Evolutionary conservation across 2,329 filamentous ascomycete genomes (phyloP).

Genomic region (Truncatella angustata): DNA sequence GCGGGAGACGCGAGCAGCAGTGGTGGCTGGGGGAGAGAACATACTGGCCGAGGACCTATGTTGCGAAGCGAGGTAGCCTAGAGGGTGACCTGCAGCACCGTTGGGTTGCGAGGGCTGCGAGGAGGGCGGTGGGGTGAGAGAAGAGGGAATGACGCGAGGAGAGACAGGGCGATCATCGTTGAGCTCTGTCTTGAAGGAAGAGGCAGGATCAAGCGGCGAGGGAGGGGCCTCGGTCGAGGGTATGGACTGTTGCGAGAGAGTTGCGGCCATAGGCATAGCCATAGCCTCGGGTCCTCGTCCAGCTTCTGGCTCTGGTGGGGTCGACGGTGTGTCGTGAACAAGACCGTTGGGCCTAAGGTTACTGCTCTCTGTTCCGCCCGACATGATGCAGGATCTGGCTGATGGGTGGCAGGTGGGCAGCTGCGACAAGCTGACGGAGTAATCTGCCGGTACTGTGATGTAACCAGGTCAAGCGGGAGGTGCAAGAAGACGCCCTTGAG

Average conservation of each 20-base stretch:
- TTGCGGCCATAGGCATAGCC: no score
- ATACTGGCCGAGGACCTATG: constrained; percentile 46
- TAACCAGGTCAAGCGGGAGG: no score
- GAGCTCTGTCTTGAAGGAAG: constrained; percentile 49
- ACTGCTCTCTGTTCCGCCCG: constrained; percentile 4
- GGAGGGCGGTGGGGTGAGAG: constrained; percentile 56
- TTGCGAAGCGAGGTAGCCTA: constrained; percentile 39
- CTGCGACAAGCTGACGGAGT: no score
- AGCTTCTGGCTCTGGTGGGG: no score
- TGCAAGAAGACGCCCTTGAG: no score
- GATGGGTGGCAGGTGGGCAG: no score
- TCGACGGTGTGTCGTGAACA: constrained; percentile 25
- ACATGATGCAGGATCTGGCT: constrained; percentile 7
- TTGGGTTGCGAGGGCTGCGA: constrained; percentile 43
- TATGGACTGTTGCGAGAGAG: constrained; percentile 52
- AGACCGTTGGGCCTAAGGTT: constrained; percentile 20
- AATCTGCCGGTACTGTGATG: background rate
- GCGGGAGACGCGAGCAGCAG: constrained; percentile 31
- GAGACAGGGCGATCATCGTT: constrained; percentile 44
- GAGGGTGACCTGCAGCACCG: constrained; percentile 23
- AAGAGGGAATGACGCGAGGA: constrained; percentile 53
- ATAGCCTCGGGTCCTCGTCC: no score
- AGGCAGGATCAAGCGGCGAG: constrained; percentile 48
- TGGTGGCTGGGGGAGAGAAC: constrained; percentile 54
- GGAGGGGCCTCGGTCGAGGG: constrained; percentile 55